Evolutionary conservation across 192 early-diverging fungal species (phyloP).

Genomic region (Phycomyces nitens): DNA sequence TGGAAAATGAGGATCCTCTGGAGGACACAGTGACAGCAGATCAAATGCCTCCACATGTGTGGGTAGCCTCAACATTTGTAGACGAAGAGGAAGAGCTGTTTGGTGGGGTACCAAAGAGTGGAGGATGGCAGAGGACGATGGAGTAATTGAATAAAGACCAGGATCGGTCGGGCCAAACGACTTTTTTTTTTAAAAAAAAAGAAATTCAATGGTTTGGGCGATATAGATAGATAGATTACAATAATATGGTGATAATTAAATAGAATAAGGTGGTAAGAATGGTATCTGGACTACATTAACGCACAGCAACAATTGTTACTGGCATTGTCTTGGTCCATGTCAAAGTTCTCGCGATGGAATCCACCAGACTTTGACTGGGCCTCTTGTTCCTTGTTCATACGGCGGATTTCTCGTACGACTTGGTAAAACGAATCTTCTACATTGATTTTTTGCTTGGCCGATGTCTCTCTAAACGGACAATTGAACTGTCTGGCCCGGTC

Average conservation of each 20-base stretch:
- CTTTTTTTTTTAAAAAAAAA: too few relatives aligned
- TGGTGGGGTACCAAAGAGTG: not conserved
- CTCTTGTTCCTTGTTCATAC: slow-evolving; percentile 69
- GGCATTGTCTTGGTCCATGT: too few relatives aligned
- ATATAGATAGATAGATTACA: too few relatives aligned
- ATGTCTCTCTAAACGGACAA: slow-evolving; percentile 84
- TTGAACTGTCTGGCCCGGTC: slow-evolving; percentile 75
- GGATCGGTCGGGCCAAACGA: too few relatives aligned
- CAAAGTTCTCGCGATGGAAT: too few relatives aligned
- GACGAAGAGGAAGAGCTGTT: slow-evolving; percentile 5
- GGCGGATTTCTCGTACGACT: slow-evolving; percentile 82
- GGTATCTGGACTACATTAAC: too few relatives aligned
- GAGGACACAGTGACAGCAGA: not conserved
- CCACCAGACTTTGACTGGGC: slow-evolving; percentile 7
- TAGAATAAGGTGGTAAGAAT: too few relatives aligned
- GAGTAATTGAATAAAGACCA: not conserved
- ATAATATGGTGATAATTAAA: too few relatives aligned
- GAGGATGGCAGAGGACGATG: not conserved
- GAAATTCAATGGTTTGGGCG: too few relatives aligned
- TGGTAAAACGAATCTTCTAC: slow-evolving; percentile 90
- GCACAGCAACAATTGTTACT: too few relatives aligned
- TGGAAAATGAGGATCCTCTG: not conserved
- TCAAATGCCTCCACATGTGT: not conserved
- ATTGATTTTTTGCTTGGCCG: slow-evolving; percentile 83
- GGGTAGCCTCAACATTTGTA: not conserved